A percentile compares a stretch with the other conserved stretches of the same genome.
Conservation (phyloP, 1,139 yeast species). For the Kodamaea fungicola region DNA sequence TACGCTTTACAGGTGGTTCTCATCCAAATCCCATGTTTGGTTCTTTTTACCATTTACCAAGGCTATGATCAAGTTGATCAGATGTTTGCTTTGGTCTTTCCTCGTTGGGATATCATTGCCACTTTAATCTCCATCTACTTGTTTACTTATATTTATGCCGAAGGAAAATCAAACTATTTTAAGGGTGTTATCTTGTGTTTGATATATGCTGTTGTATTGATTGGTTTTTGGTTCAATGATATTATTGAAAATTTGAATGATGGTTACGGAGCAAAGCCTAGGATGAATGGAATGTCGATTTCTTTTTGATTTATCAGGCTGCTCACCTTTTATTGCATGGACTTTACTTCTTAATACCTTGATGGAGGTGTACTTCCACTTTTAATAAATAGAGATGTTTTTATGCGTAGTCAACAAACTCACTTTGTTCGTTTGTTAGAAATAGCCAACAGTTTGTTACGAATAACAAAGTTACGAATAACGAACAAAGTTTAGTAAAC, state of each 20-base stretch:
- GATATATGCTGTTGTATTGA: slow-evolving; percentile 69
- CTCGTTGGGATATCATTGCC: slow-evolving; percentile 93
- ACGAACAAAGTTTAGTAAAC: too few relatives aligned
- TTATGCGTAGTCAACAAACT: too few relatives aligned
- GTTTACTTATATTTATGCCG: slow-evolving; percentile 92
- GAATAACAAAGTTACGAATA: too few relatives aligned
- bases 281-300: too few relatives aligned
- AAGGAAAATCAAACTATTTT: slow-evolving; percentile 93
- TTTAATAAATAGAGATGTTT: too few relatives aligned
- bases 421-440: too few relatives aligned
- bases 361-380: too few relatives aligned
- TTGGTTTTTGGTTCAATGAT: slow-evolving; percentile 76
- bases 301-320: too few relatives aligned
- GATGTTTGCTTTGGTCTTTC: slow-evolving; percentile 83
- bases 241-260: slow-evolving; percentile 35
- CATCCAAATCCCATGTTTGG: slow-evolving; percentile 89
- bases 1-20: slow-evolving; percentile 96
- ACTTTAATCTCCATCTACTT: slow-evolving; percentile 81
- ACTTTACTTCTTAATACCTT: too few relatives aligned
- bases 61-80: slow-evolving; percentile 35
- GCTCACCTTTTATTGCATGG: background rate
- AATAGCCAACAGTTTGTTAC: too few relatives aligned
- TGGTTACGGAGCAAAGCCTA: slow-evolving; percentile 16
- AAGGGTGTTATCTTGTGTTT: slow-evolving; percentile 88
- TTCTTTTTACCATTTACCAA: slow-evolving; percentile 63